phyloP scores from a whole-genome alignment of 1,284 basidiomycete species.

The Cutaneotrichosporon sp. region DNA sequence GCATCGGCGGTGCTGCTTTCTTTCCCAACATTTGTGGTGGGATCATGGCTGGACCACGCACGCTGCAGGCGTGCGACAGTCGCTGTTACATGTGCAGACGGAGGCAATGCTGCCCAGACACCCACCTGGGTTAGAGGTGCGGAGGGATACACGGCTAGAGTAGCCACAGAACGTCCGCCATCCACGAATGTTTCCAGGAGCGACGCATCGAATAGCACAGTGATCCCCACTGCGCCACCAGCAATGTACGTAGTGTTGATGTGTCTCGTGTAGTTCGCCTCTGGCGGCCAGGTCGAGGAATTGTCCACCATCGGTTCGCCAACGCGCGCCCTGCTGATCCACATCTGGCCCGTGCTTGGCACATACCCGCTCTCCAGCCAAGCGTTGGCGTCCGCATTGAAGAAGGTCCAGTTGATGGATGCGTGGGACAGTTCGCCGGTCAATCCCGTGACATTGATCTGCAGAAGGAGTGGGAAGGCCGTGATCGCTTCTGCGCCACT shows the following conservation, averaged over 20 bases:
- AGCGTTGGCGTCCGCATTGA: constrained; percentile 15
- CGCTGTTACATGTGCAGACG: neutral
- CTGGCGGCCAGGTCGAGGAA: too few species aligned
- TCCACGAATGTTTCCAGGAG: constrained; percentile 42
- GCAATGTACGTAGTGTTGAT: too few species aligned
- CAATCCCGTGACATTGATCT: too few species aligned
- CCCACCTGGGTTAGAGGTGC: neutral
- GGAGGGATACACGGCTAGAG: constrained; percentile 1
- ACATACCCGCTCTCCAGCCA: constrained; percentile 2
- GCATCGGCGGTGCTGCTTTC: too few species aligned
- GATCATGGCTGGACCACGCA: neutral
- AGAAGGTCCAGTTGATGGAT: constrained; percentile 28
- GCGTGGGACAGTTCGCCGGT: too few species aligned
- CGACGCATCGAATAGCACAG: constrained; percentile 1
- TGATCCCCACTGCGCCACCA: too few species aligned
- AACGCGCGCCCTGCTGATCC: constrained; percentile 32
- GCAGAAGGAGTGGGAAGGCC: too few species aligned
- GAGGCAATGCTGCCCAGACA: neutral
- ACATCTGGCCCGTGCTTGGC: constrained; percentile 21
- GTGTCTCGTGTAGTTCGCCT: too few species aligned
- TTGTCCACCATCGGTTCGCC: too few species aligned
- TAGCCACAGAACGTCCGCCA: constrained; percentile 5
- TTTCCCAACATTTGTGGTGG: too few species aligned
- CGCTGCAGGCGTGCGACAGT: neutral
- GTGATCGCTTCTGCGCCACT: too few species aligned